Percentiles rank a stretch among this genome's conserved stretches.
phyloP scores from a whole-genome alignment of 768 basidiomycete genomes.

The Pleurotus tuber-regium region DNA sequence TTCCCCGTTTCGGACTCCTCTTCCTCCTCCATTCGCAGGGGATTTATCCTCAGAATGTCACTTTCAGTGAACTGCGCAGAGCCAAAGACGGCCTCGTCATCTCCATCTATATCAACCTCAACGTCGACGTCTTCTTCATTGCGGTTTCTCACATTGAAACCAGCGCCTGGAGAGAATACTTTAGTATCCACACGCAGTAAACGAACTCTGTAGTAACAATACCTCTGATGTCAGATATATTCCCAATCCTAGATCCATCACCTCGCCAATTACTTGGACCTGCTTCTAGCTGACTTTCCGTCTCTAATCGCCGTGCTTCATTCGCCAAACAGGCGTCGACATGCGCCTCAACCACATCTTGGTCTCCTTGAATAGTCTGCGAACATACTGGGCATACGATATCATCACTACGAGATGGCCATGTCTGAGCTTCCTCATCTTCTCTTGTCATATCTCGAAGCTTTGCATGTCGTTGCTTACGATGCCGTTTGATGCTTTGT shows the following conservation, averaged over 20 bases:
- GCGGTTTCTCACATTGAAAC: slow-evolving; percentile 63
- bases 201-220: slow-evolving; percentile 3
- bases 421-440: slow-evolving; percentile 43
- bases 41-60: slow-evolving; percentile 49
- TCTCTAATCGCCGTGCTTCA: slow-evolving; percentile 39
- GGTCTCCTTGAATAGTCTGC: slow-evolving; percentile 55
- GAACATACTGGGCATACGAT: slow-evolving; percentile 73
- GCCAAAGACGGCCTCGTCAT: slow-evolving; percentile 66
- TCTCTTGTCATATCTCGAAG: slow-evolving; percentile 68
- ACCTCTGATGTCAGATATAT: slow-evolving; percentile 52
- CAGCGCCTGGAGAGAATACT: slow-evolving; percentile 47
- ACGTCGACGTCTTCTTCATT: slow-evolving; percentile 69
- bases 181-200: not conserved
- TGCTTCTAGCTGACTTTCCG: slow-evolving; percentile 34
- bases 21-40: slow-evolving; percentile 28
- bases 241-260: slow-evolving; percentile 26
- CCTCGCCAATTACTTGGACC: slow-evolving; percentile 28
- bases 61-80: slow-evolving; percentile 74
- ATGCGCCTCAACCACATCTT: slow-evolving; percentile 75
- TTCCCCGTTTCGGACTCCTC: slow-evolving; percentile 42
- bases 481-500: slow-evolving; percentile 60
- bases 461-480: slow-evolving; percentile 65
- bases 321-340: slow-evolving; percentile 77
- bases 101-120: slow-evolving; percentile 79
- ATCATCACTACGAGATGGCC: slow-evolving; percentile 29